phyloP scores from a whole-genome alignment of 2,329 filamentous ascomycete genomes.

The Talaromyces funiculosus region DNA sequence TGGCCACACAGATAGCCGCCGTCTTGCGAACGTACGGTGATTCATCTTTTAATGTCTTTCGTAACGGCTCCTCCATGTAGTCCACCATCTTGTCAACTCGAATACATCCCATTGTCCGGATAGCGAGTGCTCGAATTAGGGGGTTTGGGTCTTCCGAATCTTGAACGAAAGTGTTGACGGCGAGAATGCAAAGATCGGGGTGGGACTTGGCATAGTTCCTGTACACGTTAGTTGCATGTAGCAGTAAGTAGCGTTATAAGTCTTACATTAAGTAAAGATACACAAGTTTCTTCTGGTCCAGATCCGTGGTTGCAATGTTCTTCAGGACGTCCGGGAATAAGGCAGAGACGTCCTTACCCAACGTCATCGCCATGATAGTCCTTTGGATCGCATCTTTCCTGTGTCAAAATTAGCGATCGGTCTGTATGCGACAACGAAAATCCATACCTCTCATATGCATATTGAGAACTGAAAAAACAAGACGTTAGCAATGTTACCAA shows the following conservation, averaged over 20 bases:
- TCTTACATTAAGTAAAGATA: conserved; percentile 95
- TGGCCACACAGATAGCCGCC: conserved; percentile 93
- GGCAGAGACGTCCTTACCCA: conserved; percentile 96
- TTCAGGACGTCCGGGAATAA: conserved; percentile 97
- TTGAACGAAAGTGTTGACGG: conserved; percentile 98
- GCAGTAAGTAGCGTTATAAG: not conserved
- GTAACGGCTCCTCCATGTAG: conserved; percentile 96
- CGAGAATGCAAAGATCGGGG: conserved; percentile 95
- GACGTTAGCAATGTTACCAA: conserved; percentile 27
- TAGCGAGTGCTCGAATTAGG: conserved; percentile 86
- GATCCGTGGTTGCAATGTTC: conserved; percentile 90
- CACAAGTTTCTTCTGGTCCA: conserved; percentile 99
- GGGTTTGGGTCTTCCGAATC: conserved; percentile 98
- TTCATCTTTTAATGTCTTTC: conserved; percentile 94
- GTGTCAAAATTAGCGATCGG: conserved; percentile 24
- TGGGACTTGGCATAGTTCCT: conserved; percentile 99
- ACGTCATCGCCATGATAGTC: conserved; percentile 99
- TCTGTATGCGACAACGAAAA: not conserved
- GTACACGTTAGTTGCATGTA: not conserved
- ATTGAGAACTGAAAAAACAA: conserved; percentile 69
- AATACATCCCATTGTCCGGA: conserved; percentile 98
- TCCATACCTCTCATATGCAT: conserved; percentile 84
- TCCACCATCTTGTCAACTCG: conserved; percentile 99
- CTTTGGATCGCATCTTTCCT: conserved; percentile 98
- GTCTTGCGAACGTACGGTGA: conserved; percentile 98